Conservation (phyloP, 1,139 yeast genomes). For the Hanseniaspora gamundiae region DNA sequence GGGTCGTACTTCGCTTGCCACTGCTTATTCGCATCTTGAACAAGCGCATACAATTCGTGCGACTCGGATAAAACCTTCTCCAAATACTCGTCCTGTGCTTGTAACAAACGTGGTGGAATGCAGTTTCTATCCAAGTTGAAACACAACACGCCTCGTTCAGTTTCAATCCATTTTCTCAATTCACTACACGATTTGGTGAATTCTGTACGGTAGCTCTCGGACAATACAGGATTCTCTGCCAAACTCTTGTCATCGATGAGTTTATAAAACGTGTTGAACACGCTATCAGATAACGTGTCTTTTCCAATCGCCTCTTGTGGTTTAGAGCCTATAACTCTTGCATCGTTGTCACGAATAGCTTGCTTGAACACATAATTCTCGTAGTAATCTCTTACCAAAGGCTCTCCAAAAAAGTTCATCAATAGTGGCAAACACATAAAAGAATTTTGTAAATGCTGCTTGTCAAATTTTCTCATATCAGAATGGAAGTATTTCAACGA, state of each 20-base stretch:
- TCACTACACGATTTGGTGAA: neutral
- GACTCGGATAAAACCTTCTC: neutral
- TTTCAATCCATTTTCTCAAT: neutral
- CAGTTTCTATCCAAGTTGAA: neutral
- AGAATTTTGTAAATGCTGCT: neutral
- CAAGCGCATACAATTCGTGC: neutral
- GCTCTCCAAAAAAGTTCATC: neutral
- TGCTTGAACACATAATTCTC: constrained; percentile 1
- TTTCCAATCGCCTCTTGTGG: no score
- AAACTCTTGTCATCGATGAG: no score
- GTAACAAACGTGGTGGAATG: neutral
- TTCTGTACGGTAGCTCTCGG: no score
- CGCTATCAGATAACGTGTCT: no score
- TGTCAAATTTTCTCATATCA: neutral
- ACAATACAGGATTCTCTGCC: no score
- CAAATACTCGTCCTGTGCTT: neutral
- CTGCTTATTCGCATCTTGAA: neutral
- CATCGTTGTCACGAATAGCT: neutral
- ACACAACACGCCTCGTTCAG: neutral
- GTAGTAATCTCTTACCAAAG: neutral
- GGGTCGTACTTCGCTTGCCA: neutral
- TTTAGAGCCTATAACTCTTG: neutral
- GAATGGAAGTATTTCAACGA: neutral
- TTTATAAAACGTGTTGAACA: no score
- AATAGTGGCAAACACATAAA: neutral